Evolutionary conservation across 805 yeast genomes (phyloP), one percentile per base, ranked within the genome.

Genomic region (Schwanniomyces occidentalis): DNA sequence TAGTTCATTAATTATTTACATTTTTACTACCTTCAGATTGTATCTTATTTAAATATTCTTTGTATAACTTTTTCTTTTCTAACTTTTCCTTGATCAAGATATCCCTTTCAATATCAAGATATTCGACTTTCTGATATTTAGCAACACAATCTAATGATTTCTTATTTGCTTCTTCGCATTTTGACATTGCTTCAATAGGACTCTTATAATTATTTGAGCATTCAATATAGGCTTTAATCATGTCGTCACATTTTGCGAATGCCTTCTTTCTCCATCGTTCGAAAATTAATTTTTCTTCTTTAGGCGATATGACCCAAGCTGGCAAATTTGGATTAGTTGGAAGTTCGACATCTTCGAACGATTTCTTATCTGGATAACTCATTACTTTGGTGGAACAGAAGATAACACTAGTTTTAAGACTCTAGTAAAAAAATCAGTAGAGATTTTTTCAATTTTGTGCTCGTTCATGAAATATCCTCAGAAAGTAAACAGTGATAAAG

Each of bases 251-350:
- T 37, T 63, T 56, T 28, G 75, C 71, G 65, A 84, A 84, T 0
- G 91, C 76, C 49, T 69, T 69, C 38, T 65, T 72, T 55, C 84
- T 77, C 81, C 90, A 79, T 48, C 85, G 75, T 46, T 75, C 78
- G 49, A 85, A 77, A 22, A 83, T 80, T 39, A 78, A 75, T 58
- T 79, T 80, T 52, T 85, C 95, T 54, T 85, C 93, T 43, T 71
- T 73, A 9, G 93, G 91, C 0, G 86, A 75, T 15, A 85, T 63
- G 43, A 83, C 75, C 95, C 95, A 85, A 8, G 75, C 65, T 1
- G 95, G 95, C 17, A 85, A 61, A 43, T 58, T 61, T 21, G 73
- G 73, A 46, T 69, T 64, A 4, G 65, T 53, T 20, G 63, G 69
- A 34, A 67, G 57, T 18, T 64, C 67, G 6, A 61, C 54, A 25